Percentiles rank a stretch among this genome's conserved stretches.
Conservation (phyloP, 2,329 filamentous ascomycete species). For the Colletotrichum graminicola region DNA sequence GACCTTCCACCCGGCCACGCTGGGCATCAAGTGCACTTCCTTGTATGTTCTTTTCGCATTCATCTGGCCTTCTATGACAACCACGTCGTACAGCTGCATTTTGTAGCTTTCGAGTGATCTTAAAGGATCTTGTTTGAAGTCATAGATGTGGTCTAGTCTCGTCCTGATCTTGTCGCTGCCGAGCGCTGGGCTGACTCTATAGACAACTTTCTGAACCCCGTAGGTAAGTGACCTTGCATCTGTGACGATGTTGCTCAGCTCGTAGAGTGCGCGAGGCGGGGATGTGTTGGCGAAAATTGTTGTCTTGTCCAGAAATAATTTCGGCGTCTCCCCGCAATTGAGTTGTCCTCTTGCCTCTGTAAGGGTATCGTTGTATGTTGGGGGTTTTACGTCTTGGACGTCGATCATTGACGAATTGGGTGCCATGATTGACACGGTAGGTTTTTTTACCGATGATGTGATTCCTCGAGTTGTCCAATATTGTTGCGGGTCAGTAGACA, state of each 20-base stretch:
- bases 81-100: neutral
- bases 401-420: slow-evolving; percentile 6
- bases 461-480: neutral
- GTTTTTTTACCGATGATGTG: no score
- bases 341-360: slow-evolving; percentile 8
- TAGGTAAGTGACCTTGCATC: slow-evolving; percentile 43
- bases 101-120: slow-evolving; percentile 3
- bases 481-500: neutral
- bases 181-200: slow-evolving; percentile 40
- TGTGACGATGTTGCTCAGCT: slow-evolving; percentile 45
- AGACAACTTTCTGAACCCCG: slow-evolving; percentile 47
- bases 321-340: slow-evolving; percentile 32
- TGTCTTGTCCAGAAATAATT: slow-evolving; percentile 21
- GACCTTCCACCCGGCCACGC: slow-evolving; percentile 44
- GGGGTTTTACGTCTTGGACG: slow-evolving; percentile 19
- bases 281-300: slow-evolving; percentile 34
- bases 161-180: slow-evolving; percentile 42
- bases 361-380: slow-evolving; percentile 31
- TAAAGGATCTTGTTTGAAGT: slow-evolving; percentile 43
- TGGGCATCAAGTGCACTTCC: slow-evolving; percentile 42
- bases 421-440: neutral
- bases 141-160: slow-evolving; percentile 49
- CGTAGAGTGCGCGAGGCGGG: slow-evolving; percentile 44
- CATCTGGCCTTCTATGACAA: slow-evolving; percentile 44
- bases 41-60: slow-evolving; percentile 44